Evolutionary conservation across 2,329 filamentous ascomycete genomes (phyloP).

Genomic region (Colletotrichum gigasporum): DNA sequence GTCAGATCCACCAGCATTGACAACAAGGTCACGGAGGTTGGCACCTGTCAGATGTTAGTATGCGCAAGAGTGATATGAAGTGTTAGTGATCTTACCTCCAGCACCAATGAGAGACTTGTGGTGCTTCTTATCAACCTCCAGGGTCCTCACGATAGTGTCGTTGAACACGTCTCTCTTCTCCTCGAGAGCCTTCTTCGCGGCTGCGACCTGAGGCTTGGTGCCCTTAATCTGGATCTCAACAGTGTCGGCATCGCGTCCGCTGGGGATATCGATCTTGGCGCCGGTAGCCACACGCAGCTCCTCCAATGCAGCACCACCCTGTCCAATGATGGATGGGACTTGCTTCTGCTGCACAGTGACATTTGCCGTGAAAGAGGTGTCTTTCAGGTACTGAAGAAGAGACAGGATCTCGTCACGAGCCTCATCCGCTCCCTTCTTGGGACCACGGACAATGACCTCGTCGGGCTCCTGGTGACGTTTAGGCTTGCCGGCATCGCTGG

Average conservation of each 20-base stretch:
- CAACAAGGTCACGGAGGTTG: conserved; percentile 86
- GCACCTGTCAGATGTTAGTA: conserved; percentile 69
- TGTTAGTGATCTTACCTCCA: conserved; percentile 71
- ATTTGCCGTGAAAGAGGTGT: conserved; percentile 82
- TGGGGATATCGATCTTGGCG: conserved; percentile 91
- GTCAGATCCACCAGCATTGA: conserved; percentile 87
- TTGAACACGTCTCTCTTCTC: conserved; percentile 90
- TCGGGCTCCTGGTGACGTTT: conserved; percentile 81
- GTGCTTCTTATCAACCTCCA: conserved; percentile 94
- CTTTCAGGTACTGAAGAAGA: conserved; percentile 87
- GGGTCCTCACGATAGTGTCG: conserved; percentile 82
- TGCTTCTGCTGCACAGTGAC: conserved; percentile 91
- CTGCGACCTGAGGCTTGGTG: conserved; percentile 88
- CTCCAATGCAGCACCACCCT: conserved; percentile 90
- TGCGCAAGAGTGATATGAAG: background rate
- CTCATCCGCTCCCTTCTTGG: conserved; percentile 91
- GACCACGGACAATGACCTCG: conserved; percentile 90
- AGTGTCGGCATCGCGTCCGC: conserved; percentile 76
- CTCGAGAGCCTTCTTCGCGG: conserved; percentile 89
- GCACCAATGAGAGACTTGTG: conserved; percentile 90
- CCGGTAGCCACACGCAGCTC: conserved; percentile 85
- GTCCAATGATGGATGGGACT: conserved; percentile 91
- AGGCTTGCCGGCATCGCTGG: conserved; percentile 72
- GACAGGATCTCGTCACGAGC: conserved; percentile 92
- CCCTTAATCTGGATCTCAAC: conserved; percentile 94